Conservation (phyloP, 169 alveolate genomes). For the Besnoitia besnoiti region DNA sequence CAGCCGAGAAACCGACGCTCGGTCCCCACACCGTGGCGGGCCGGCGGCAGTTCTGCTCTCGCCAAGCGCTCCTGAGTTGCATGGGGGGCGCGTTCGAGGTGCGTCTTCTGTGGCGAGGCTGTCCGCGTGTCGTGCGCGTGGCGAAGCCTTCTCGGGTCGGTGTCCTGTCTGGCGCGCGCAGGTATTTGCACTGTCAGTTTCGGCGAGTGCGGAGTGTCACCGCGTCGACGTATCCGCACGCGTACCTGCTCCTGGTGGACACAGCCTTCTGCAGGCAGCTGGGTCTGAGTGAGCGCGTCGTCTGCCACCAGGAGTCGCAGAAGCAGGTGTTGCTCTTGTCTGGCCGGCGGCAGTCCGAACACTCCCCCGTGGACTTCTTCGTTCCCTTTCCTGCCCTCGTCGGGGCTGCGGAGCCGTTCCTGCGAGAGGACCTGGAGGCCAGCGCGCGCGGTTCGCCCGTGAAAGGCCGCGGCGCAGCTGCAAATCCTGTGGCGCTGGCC, state of each 20-base stretch:
- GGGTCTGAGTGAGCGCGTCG: neutral
- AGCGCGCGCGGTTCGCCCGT: neutral
- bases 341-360: slow-evolving; percentile 11
- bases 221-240: slow-evolving; percentile 19
- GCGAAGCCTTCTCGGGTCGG: too few species aligned
- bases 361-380: slow-evolving; percentile 35
- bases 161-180: too few species aligned
- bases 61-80: too few species aligned
- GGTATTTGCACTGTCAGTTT: slow-evolving; percentile 36
- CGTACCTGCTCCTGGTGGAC: slow-evolving; percentile 39
- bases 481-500: neutral
- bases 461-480: neutral
- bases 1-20: too few species aligned
- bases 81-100: too few species aligned
- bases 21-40: too few species aligned
- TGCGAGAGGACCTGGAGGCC: neutral
- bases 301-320: neutral
- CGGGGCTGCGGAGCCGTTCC: neutral
- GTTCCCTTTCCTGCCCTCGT: neutral
- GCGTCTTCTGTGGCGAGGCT: too few species aligned
- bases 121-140: too few species aligned
- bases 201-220: slow-evolving; percentile 30
- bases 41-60: too few species aligned
- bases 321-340: neutral
- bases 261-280: slow-evolving; percentile 22